A percentile compares a stretch with the other conserved stretches of the same genome.
Evolutionary conservation across 208 protist genomes (phyloP).

Genomic region (Leishmania amazonensis): DNA sequence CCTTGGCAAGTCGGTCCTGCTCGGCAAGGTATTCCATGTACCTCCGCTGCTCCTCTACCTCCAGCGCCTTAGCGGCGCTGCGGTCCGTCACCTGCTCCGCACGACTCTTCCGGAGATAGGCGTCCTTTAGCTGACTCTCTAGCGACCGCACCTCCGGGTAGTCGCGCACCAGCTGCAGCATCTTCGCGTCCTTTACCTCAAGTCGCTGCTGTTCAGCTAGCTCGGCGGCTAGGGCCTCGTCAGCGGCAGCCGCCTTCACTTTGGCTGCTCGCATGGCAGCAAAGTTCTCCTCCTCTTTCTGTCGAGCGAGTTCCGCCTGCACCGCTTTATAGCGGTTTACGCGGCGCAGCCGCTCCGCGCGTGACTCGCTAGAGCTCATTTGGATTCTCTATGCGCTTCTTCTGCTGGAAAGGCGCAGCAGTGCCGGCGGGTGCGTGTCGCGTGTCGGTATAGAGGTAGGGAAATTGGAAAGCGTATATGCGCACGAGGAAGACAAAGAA

Average conservation of each 20-base stretch:
- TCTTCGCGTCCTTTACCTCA: conserved; percentile 84
- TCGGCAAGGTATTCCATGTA: conserved; percentile 63
- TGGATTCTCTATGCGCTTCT: background rate
- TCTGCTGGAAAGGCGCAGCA: background rate
- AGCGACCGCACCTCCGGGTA: conserved; percentile 83
- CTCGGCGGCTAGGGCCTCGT: conserved; percentile 79
- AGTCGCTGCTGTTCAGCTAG: conserved; percentile 76
- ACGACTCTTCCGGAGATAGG: conserved; percentile 79
- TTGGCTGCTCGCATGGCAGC: conserved; percentile 48
- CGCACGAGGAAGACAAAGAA: background rate
- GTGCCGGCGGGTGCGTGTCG: too few species aligned
- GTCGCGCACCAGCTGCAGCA: conserved; percentile 82
- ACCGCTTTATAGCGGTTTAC: conserved; percentile 88
- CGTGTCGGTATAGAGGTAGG: background rate
- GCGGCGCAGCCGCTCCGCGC: conserved; percentile 82
- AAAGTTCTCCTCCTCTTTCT: conserved; percentile 80
- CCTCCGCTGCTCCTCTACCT: conserved; percentile 59
- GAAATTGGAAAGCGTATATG: background rate
- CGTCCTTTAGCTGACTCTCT: conserved; percentile 71
- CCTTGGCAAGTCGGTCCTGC: conserved; percentile 48
- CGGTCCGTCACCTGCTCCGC: conserved; percentile 73
- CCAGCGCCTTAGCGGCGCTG: conserved; percentile 34
- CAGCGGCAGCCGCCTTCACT: conserved; percentile 49
- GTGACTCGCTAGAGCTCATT: conserved; percentile 45
- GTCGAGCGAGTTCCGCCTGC: conserved; percentile 78